A percentile compares a stretch with the other conserved stretches of the same genome.
phyloP scores from a whole-genome alignment of 176 grass and related monocot genomes.

The Phoenix dactylifera region DNA sequence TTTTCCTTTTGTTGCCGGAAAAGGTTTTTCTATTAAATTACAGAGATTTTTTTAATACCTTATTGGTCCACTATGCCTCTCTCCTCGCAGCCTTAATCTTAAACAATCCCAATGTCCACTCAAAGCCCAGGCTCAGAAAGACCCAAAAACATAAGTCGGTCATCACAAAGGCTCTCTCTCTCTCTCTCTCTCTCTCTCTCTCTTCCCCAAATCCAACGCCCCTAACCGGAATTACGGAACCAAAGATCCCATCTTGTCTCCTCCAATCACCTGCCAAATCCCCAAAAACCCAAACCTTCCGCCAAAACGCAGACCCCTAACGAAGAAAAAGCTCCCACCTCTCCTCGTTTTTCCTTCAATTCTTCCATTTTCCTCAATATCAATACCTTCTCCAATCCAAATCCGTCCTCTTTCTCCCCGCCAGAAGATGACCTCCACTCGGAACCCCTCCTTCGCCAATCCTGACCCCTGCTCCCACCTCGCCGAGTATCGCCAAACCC shows the following conservation, averaged over 20 bases:
- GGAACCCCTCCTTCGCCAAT: constrained; percentile 4
- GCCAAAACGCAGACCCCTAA: background rate
- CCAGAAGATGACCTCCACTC: too few relatives aligned
- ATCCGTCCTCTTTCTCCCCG: background rate
- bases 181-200: background rate
- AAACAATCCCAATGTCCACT: too few relatives aligned
- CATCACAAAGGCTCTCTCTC: background rate
- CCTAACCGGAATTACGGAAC: background rate
- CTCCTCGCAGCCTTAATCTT: too few relatives aligned
- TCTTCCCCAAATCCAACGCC: background rate
- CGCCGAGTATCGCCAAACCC: constrained; percentile 6
- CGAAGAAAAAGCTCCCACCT: background rate
- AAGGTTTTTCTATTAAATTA: too few relatives aligned
- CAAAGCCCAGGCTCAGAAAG: too few relatives aligned
- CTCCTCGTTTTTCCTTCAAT: background rate
- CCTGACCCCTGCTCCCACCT: constrained; percentile 21
- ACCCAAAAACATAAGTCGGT: background rate
- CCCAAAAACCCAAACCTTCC: background rate
- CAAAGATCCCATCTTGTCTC: background rate
- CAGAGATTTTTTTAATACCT: too few relatives aligned
- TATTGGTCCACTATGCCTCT: too few relatives aligned
- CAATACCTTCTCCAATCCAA: background rate
- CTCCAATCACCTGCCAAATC: background rate
- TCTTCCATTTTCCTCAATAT: background rate
- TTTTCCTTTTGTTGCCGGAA: too few relatives aligned